Evolutionary conservation across 257 asterid species (phyloP).

Genomic region (Gynochthodes officinalis): DNA sequence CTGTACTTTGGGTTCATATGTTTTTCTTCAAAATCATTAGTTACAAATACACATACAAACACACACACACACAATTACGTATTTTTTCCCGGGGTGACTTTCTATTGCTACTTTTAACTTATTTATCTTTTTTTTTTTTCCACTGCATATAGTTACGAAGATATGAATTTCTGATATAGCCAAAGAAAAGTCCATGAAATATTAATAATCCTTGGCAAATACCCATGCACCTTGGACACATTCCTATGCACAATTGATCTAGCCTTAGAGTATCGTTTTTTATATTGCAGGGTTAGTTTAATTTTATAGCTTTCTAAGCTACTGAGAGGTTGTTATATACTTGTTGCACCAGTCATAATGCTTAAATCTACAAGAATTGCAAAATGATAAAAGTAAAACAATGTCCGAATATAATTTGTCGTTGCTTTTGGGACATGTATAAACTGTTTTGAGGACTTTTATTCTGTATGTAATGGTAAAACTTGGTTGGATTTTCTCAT

Average conservation of each 20-base stretch:
- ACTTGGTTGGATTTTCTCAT: background rate
- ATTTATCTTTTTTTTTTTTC: background rate
- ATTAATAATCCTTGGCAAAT: background rate
- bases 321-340: background rate
- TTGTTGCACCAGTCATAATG: background rate
- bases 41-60: too few relatives aligned
- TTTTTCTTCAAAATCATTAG: background rate
- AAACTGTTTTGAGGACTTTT: background rate
- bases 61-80: too few relatives aligned
- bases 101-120: background rate
- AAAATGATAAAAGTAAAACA: background rate
- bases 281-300: background rate
- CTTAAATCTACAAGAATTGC: background rate
- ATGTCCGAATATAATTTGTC: background rate
- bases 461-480: background rate
- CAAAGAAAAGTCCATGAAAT: too few relatives aligned
- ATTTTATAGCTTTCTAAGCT: background rate
- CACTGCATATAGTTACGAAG: background rate
- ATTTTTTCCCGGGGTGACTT: background rate
- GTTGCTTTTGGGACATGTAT: background rate
- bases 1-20: background rate
- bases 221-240: background rate
- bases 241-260: background rate
- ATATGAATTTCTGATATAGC: background rate
- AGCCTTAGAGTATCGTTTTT: background rate